Base-by-base conservation (phyloP, 139 green algal genomes). In the Tetraselmis chui region DNA sequence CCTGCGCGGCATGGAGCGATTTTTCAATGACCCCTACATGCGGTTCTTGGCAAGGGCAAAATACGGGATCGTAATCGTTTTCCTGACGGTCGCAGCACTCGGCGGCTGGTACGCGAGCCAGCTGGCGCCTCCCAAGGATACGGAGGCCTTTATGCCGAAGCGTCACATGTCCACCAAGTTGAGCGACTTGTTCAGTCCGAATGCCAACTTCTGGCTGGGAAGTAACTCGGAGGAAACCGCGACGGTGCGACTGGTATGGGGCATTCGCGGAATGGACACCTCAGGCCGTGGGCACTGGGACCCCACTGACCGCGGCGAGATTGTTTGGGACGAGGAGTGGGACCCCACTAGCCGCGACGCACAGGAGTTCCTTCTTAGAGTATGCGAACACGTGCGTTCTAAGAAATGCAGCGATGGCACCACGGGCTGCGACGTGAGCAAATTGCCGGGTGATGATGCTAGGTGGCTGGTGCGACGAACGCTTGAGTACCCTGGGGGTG, bases 11-110 rank as follows among this genome's bases (percentile, higher is more conserved):
- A 78, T 87, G 1, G 86, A 89, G 78, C 58, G 75, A 25, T 89
- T 87, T 83, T 89, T 87, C 82, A 30, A 84, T 28, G 83, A 77
- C 75, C 78, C 77, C 32, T 86, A 84, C 59, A 83, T 81, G 27
- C 30, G 30, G 5, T 83, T 83, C 30, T 29, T 86, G 22, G 23
- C 59, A 22, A 2, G 2, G 75, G 78, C 67, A 28, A 83, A 79
- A n/a, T 78, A 80, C 25, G 31, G 78, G 0, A 80, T 87, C 67
- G 29, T 86, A 28, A 59, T 83, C 45, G 79, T 5, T 0, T 81
- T 85, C 75, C 2, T 77, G 2, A 29, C 79, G 1, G 74, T 89
- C 1, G 29, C 81, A 5, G 1, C 59, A 0, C 30, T 84, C 31
- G 83, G 79, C 29, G 32, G 82, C 29, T 81, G 28, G n/a, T 75